Conservation (phyloP, 257 asterid species). For the Cruciata laevipes region DNA sequence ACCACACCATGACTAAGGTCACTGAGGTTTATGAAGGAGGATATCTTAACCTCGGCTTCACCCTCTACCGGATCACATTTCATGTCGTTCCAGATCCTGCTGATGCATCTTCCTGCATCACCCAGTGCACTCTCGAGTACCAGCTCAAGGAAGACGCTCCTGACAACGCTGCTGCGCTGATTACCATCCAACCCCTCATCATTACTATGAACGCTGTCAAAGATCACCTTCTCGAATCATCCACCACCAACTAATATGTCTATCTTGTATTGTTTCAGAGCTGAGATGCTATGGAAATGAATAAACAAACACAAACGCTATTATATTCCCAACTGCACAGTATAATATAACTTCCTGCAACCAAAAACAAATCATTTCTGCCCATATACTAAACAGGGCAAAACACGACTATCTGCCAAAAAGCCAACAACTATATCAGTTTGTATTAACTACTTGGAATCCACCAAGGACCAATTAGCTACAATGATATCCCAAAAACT, state of each 20-base stretch:
- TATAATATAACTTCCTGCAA: not conserved
- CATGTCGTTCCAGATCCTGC: conserved; percentile 40
- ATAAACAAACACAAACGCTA: not conserved
- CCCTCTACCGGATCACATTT: conserved; percentile 32
- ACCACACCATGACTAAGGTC: conserved; percentile 41
- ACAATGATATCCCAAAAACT: not conserved
- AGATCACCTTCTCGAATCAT: conserved; percentile 12
- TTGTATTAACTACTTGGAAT: not conserved
- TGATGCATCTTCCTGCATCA: conserved; percentile 38
- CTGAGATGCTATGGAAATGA: conserved; percentile 1
- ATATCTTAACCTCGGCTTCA: conserved; percentile 45
- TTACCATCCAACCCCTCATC: conserved; percentile 33
- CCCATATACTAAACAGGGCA: not conserved
- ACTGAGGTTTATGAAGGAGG: conserved; percentile 60
- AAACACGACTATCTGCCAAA: not conserved
- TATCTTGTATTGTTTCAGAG: not conserved
- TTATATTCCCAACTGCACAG: not conserved
- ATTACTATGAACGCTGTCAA: conserved; percentile 37
- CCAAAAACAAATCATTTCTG: too few species aligned
- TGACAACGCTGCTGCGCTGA: conserved; percentile 30
- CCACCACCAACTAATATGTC: not conserved
- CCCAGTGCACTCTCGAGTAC: conserved; percentile 46
- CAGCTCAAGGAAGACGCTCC: conserved; percentile 44
- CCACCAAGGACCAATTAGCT: not conserved
- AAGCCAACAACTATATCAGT: not conserved